Base-by-base conservation (phyloP, 441 rosid genomes). In the Populus hybrid region DNA sequence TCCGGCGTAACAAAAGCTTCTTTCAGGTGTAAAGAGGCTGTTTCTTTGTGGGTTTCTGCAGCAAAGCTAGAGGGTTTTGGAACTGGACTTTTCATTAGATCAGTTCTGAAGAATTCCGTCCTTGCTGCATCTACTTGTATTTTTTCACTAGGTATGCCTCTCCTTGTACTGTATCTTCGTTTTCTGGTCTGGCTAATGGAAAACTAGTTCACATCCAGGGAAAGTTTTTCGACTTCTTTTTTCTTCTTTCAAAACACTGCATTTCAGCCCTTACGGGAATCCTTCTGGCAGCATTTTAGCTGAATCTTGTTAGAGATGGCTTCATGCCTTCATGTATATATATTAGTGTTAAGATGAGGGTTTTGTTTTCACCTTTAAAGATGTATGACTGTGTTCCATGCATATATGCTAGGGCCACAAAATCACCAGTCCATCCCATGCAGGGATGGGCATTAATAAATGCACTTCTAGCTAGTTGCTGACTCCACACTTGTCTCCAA, bases 71-170 rank as follows among this genome's bases (percentile, higher is more conserved):
- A 71, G 59, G 81, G 67, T 32, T 74, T 73, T 71, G 71, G 80
- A 63, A 59, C 64, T 77, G 80, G 75, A 16, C 14, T 77, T 71
- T 63, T 86, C 4, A 50, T 77, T 35, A 69, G 34, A 61, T 34
- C 36, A 34, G 46, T 77, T 8, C 38, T 87, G 24, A 91, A 81
- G 57, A 85, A 69, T 78, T 80, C 77, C 73, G 28, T 85, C n/a
- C 78, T 80, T 77, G 93, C 89, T 71, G 86, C 83, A 20, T 75
- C 85, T 84, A 84, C 91, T 76, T 88, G 91, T 83, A 76, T 79
- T 78, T 69, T 92, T 81, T 94, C 93, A 36, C 72, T 86, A 36
- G 94, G 98, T 92, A 79, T 67, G 18, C 35, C 4, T n/a, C 67
- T 53, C 65, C 28, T 61, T n/a, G 1, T 18, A 67, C 24, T 63